Evolutionary conservation across 163 green algal genomes (phyloP).

Genomic region (Scenedesmus sp.): DNA sequence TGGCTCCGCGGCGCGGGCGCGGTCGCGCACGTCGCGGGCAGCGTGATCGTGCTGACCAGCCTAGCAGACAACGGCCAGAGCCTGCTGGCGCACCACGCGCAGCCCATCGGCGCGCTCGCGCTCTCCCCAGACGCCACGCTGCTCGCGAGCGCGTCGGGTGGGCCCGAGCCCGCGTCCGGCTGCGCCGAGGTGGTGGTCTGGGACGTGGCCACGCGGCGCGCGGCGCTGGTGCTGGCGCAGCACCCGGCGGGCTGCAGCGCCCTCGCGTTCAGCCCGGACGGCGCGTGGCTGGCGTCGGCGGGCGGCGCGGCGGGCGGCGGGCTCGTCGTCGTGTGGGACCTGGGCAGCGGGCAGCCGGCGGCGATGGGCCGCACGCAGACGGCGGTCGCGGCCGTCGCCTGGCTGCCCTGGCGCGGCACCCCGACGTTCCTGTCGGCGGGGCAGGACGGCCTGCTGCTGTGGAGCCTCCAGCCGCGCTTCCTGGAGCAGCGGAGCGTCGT

Average conservation of each 20-base stretch:
- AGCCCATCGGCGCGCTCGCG: constrained; percentile 14
- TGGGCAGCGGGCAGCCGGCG: not conserved
- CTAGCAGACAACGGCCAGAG: constrained; percentile 11
- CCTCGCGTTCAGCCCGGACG: constrained; percentile 29
- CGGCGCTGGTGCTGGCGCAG: constrained; percentile 23
- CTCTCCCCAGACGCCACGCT: constrained; percentile 12
- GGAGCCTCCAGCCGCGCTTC: constrained; percentile 37
- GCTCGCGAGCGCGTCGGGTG: constrained; percentile 13
- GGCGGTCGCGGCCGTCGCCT: constrained; percentile 6
- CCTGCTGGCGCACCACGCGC: constrained; percentile 24
- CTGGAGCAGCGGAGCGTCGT: constrained; percentile 29
- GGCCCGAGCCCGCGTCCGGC: not conserved
- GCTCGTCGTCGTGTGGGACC: constrained; percentile 34
- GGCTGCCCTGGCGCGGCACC: constrained; percentile 16
- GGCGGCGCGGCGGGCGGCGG: not conserved
- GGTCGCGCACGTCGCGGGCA: constrained; percentile 14
- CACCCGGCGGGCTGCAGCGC: not conserved
- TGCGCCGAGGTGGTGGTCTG: constrained; percentile 36
- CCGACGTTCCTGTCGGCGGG: constrained; percentile 35
- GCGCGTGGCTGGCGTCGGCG: constrained; percentile 23
- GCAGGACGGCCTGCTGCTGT: constrained; percentile 35
- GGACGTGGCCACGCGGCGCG: not conserved
- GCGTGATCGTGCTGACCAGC: constrained; percentile 27
- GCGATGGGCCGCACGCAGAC: constrained; percentile 31
- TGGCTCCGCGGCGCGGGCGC: constrained; percentile 11